Percentiles rank a stretch among this genome's conserved stretches.
Evolutionary conservation across 2,329 filamentous ascomycete genomes (phyloP).

Genomic region (Ophiostoma sp.): DNA sequence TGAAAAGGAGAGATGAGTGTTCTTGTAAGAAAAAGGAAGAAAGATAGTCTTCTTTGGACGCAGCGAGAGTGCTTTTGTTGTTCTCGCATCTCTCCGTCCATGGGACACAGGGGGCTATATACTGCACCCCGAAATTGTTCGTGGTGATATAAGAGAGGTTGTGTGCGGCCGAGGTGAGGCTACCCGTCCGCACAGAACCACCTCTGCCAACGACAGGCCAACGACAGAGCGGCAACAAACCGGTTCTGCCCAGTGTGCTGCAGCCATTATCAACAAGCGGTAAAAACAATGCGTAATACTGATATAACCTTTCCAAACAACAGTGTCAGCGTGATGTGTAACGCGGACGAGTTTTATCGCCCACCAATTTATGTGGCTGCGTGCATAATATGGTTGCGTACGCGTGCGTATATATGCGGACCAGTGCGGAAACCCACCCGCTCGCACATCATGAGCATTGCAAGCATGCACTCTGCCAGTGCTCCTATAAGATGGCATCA

Average conservation of each 20-base stretch:
- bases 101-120: background rate
- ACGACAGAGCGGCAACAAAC: background rate
- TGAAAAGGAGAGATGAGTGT: background rate
- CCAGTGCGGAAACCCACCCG: background rate
- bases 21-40: background rate
- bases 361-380: background rate
- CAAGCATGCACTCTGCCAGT: background rate
- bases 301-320: background rate
- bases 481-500: background rate
- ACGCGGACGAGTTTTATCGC: slow-evolving; percentile 2
- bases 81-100: background rate
- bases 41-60: background rate
- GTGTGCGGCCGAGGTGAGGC: background rate
- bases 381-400: background rate
- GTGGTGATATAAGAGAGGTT: background rate
- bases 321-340: background rate
- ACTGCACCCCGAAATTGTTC: background rate
- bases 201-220: background rate
- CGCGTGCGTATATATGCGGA: background rate
- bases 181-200: background rate
- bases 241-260: background rate
- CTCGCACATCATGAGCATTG: background rate
- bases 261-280: too few species aligned
- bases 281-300: too few species aligned
- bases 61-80: background rate